phyloP scores from a whole-genome alignment of 192 early-diverging fungal species.

The Lunasporangiospora selenospora region DNA sequence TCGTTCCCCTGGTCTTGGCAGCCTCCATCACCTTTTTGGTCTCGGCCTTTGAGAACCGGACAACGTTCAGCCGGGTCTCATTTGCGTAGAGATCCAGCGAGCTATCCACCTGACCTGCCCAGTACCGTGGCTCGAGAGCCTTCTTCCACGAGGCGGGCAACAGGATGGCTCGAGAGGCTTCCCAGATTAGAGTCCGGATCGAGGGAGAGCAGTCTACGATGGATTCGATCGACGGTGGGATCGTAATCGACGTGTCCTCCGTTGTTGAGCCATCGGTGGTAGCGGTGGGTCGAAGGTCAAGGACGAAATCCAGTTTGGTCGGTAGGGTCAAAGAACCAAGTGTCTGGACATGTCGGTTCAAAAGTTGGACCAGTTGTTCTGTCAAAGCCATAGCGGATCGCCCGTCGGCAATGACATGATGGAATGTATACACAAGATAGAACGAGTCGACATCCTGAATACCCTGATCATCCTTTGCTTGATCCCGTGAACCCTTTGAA shows the following conservation, averaged over 20 bases:
- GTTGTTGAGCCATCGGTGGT: not conserved
- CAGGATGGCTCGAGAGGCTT: constrained; percentile 14
- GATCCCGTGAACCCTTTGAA: too few relatives aligned
- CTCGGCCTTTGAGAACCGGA: constrained; percentile 5
- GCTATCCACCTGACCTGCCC: constrained; percentile 43
- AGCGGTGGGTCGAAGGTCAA: too few relatives aligned
- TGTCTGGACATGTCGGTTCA: constrained; percentile 9
- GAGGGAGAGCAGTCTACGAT: constrained; percentile 31
- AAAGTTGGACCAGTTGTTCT: constrained; percentile 13
- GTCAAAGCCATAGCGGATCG: constrained; percentile 34
- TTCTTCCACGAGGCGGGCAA: constrained; percentile 26
- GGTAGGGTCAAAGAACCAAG: not conserved
- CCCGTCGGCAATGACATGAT: constrained; percentile 43
- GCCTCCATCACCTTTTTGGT: not conserved
- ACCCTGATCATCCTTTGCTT: too few relatives aligned
- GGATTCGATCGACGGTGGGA: constrained; percentile 30
- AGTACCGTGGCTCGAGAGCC: constrained; percentile 26
- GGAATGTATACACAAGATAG: constrained; percentile 27
- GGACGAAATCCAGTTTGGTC: too few relatives aligned
- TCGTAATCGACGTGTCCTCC: not conserved
- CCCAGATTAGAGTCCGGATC: constrained; percentile 15
- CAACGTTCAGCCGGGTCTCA: constrained; percentile 11
- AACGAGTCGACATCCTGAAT: constrained; percentile 1
- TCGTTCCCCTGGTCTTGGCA: constrained; percentile 13
- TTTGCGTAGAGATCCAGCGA: constrained; percentile 25